Conservation (phyloP, 805 yeast species). For the Metschnikowia anglica region DNA sequence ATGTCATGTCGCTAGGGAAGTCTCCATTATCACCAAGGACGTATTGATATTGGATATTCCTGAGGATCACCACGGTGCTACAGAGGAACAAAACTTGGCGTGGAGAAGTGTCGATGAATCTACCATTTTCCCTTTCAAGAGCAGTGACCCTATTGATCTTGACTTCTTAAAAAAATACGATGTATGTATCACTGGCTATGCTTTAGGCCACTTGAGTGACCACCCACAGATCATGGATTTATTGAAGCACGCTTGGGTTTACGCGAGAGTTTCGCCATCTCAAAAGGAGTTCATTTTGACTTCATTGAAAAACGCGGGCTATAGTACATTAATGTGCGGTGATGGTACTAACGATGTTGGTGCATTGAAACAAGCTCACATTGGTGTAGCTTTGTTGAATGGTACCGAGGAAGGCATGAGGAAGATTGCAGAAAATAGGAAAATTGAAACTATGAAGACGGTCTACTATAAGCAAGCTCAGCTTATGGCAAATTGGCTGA, state of each 20-base stretch:
- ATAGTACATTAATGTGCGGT: constrained; percentile 97
- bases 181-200: constrained; percentile 91
- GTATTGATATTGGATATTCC: constrained; percentile 85
- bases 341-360: constrained; percentile 99
- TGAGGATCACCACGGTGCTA: constrained; percentile 57
- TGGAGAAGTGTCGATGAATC: constrained; percentile 88
- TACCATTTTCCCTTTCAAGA: constrained; percentile 62
- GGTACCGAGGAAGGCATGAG: constrained; percentile 95
- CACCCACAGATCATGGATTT: constrained; percentile 71
- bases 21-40: constrained; percentile 78
- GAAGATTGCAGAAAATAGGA: constrained; percentile 79
- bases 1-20: constrained; percentile 94
- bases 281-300: constrained; percentile 91
- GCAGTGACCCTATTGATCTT: constrained; percentile 55
- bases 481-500: constrained; percentile 76
- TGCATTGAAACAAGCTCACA: constrained; percentile 96
- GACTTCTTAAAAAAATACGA: constrained; percentile 66
- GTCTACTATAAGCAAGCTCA: constrained; percentile 84
- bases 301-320: constrained; percentile 82
- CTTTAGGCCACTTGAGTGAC: constrained; percentile 62
- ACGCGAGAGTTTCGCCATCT: constrained; percentile 94
- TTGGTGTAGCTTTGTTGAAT: constrained; percentile 95
- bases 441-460: constrained; percentile 57
- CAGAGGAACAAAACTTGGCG: constrained; percentile 55
- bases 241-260: constrained; percentile 91